Conservation (phyloP, 352 stramenopile genomes). For the Globisporangium abappressorium region DNA sequence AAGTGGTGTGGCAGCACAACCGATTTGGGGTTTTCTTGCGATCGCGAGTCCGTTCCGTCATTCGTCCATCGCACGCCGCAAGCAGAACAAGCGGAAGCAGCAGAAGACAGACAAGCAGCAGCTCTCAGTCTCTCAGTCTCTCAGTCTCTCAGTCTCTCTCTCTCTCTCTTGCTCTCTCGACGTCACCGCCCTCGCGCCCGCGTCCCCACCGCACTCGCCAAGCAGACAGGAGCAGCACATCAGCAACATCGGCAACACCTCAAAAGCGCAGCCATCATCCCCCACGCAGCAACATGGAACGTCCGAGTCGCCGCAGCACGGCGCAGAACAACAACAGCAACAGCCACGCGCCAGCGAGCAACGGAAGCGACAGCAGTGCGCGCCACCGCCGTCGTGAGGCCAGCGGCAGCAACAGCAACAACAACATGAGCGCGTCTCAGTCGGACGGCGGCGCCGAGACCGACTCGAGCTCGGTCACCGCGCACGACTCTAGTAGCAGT, state of each 20-base stretch:
- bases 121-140: background rate
- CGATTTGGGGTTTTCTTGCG: too few species aligned
- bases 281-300: slow-evolving; percentile 33
- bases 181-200: background rate
- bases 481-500: slow-evolving; percentile 20
- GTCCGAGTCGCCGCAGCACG: slow-evolving; percentile 44
- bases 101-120: background rate
- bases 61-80: background rate
- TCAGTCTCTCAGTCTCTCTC: background rate
- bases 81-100: background rate
- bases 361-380: slow-evolving; percentile 24
- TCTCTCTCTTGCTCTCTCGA: background rate
- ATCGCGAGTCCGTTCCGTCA: background rate
- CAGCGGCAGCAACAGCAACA: slow-evolving; percentile 23
- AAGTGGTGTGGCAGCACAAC: too few species aligned
- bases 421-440: slow-evolving; percentile 26
- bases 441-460: slow-evolving; percentile 63
- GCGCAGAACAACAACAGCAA: slow-evolving; percentile 19
- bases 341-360: slow-evolving; percentile 26
- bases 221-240: background rate
- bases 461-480: slow-evolving; percentile 44
- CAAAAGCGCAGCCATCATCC: background rate
- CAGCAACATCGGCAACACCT: background rate
- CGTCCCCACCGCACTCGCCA: background rate
- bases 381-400: slow-evolving; percentile 36